Evolutionary conservation across 306 rosid species (phyloP).

Genomic region (Alnus glutinosa): DNA sequence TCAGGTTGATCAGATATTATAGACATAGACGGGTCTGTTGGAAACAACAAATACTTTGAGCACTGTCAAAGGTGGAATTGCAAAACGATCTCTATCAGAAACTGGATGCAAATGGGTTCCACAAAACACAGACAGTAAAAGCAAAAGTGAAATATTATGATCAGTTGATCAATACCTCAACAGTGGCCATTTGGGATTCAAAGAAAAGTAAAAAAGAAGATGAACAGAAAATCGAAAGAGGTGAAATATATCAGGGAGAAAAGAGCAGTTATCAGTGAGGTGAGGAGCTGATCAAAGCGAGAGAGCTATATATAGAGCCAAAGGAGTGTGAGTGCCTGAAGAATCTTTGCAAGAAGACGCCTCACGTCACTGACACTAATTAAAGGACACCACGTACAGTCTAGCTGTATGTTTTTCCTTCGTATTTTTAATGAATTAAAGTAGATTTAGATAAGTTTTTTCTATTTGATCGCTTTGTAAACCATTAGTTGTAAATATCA

Average conservation of each 20-base stretch:
- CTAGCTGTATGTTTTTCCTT: slow-evolving; percentile 58
- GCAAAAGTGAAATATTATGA: slow-evolving; percentile 9
- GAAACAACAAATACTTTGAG: background rate
- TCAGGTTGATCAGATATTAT: background rate
- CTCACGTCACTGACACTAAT: slow-evolving; percentile 54
- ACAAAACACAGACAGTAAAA: background rate
- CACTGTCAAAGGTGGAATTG: background rate
- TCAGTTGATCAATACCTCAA: slow-evolving; percentile 62
- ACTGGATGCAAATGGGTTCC: background rate
- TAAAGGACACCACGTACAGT: slow-evolving; percentile 44
- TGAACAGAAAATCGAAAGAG: slow-evolving; percentile 6
- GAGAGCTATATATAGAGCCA: slow-evolving; percentile 67
- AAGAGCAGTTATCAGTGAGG: slow-evolving; percentile 33
- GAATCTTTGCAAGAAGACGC: slow-evolving; percentile 63
- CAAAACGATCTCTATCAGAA: background rate
- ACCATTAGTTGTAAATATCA: slow-evolving; percentile 10
- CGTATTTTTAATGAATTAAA: slow-evolving; percentile 1
- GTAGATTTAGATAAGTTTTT: slow-evolving; percentile 6
- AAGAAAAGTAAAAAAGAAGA: slow-evolving; percentile 26
- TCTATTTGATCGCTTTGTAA: background rate
- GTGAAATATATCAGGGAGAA: slow-evolving; percentile 5
- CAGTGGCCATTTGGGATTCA: slow-evolving; percentile 72
- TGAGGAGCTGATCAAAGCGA: slow-evolving; percentile 36
- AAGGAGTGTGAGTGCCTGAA: slow-evolving; percentile 27
- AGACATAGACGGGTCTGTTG: background rate